Evolutionary conservation across 169 alveolate genomes (phyloP).

Genomic region (Plasmodium inui): DNA sequence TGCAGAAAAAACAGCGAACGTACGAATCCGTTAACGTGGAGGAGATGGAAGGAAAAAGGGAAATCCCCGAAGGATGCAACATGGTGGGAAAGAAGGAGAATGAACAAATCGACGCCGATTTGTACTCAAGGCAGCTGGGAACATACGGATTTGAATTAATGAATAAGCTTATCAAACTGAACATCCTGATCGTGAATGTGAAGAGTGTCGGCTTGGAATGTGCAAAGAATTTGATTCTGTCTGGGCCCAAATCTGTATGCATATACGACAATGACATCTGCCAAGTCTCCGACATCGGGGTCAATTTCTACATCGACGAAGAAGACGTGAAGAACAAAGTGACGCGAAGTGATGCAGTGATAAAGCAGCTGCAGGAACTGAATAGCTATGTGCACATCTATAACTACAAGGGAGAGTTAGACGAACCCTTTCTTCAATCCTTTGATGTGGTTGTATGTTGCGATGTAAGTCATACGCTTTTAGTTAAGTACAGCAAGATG

Average conservation of each 20-base stretch:
- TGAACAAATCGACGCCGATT: conserved; percentile 92
- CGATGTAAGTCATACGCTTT: conserved; percentile 77
- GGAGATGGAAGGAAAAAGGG: conserved; percentile 36
- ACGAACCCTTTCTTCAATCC: conserved; percentile 79
- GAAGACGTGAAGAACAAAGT: conserved; percentile 92
- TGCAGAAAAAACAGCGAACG: conserved; percentile 35
- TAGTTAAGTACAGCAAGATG: conserved; percentile 77
- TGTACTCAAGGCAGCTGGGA: conserved; percentile 98
- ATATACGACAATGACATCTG: conserved; percentile 91
- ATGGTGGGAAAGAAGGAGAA: conserved; percentile 11
- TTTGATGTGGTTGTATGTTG: conserved; percentile 89
- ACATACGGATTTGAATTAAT: conserved; percentile 98
- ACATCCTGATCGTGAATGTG: conserved; percentile 95
- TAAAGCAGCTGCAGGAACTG: conserved; percentile 85
- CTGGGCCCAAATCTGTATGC: conserved; percentile 95
- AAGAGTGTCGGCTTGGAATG: conserved; percentile 93
- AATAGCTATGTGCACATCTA: conserved; percentile 76
- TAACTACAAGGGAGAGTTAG: conserved; percentile 16
- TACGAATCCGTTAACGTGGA: conserved; percentile 21
- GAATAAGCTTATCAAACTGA: conserved; percentile 94
- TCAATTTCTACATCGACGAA: conserved; percentile 93
- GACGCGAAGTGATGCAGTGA: conserved; percentile 94
- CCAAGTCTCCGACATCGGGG: conserved; percentile 92
- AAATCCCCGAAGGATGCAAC: not conserved
- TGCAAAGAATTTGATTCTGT: conserved; percentile 96